Evolutionary conservation across 23 red algal genomes (phyloP), one percentile per base, ranked within the genome.

Genomic region (Agarophyton chilense): DNA sequence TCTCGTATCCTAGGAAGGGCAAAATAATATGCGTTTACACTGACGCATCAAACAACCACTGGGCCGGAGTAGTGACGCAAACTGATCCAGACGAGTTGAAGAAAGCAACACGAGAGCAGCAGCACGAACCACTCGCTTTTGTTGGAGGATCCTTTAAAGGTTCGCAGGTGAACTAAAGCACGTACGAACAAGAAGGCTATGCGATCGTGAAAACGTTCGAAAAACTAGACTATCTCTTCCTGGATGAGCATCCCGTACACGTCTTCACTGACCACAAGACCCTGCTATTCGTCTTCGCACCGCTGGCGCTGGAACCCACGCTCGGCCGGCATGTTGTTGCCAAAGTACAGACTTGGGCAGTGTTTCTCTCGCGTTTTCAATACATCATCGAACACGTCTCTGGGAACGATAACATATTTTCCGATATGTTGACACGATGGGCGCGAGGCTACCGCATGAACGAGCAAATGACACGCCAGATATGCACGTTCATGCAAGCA

Each of bases 1-100:
- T 90, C 0, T 8, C 72, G 4, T 68, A 80, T 52, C 86, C 73
- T 0, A 53, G 80, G 8, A 38, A 47, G 0, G 33, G 67, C 0
- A 80, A 54, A 8, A 31, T 90, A 0, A 36, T 90, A n/a, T 90
- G 57, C 52, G 42, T 90, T 11, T 90, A 50, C 39, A 90, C 86
- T 3, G 86, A 90, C 41, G 86, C 86, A 2, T 90, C 72, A 0
- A 53, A 90, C 4, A 1, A 12, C 1, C 80, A 58, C 49, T 90
- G 54, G 54, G 10, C 72, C 0, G 86, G 45, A 11, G 63, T 79
- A 19, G 60, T 90, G 2, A 90, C 86, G 22, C 71, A 90, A 52
- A 79, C 19, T 0, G 21, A 14, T 22, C 17, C 0, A 19, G 73
- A 79, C 1, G 28, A 78, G 10, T 39, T 79, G 6, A 40, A n/a